phyloP scores from a whole-genome alignment of 345 rosid genomes.

The Corymbia maculata region DNA sequence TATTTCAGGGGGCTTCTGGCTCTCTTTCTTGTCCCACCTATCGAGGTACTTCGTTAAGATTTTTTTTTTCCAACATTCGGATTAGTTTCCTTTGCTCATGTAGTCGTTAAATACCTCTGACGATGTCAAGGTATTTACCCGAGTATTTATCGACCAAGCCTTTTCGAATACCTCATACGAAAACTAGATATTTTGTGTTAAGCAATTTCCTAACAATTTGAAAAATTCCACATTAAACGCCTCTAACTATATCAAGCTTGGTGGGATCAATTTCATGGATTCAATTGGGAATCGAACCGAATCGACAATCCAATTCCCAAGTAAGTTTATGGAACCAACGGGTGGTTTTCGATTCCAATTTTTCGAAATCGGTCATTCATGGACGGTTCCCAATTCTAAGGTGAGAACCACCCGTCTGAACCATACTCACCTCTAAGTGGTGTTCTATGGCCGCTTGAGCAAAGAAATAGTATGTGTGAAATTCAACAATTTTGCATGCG shows the following conservation, averaged over 20 bases:
- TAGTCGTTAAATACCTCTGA: neutral
- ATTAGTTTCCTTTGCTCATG: neutral
- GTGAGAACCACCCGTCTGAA: too few species aligned
- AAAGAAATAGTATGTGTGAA: too few species aligned
- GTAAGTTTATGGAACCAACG: too few species aligned
- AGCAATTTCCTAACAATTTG: neutral
- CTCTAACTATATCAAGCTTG: neutral
- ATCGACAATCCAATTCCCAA: too few species aligned
- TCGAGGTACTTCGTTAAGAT: neutral
- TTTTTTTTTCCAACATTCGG: neutral
- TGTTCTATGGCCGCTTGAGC: too few species aligned
- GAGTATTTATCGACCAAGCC: neutral
- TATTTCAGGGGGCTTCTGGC: neutral
- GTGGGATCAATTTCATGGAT: too few species aligned
- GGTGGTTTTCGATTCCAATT: too few species aligned
- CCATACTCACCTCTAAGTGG: too few species aligned
- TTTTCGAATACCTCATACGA: neutral
- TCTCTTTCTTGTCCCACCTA: neutral
- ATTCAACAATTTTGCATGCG: too few species aligned
- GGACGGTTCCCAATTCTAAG: too few species aligned
- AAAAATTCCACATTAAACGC: neutral
- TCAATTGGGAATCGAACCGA: too few species aligned
- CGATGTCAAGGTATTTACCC: neutral
- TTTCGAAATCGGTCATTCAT: too few species aligned
- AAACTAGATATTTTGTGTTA: neutral